These are phyloP conservation scores for Arachis hypogaea DNA, from an alignment of 306 rosid genomes.

Conservation along the genomic window DNA sequence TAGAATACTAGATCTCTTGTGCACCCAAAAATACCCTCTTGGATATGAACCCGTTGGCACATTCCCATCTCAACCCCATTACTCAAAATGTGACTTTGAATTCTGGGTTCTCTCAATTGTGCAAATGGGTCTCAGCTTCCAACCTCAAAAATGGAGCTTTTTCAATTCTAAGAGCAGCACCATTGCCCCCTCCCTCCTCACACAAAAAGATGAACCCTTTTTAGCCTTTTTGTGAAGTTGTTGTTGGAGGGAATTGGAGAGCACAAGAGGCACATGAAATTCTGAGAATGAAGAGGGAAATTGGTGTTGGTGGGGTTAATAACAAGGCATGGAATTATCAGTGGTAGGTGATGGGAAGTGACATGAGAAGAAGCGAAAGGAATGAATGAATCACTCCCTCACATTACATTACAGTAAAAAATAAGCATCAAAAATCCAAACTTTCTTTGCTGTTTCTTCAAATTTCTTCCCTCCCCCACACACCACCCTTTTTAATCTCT, in stretches of 20 bases:
- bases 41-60: conserved; percentile 36
- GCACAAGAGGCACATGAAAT: conserved; percentile 46
- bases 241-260: conserved; percentile 50
- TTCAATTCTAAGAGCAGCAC: conserved; percentile 2
- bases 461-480: conserved; percentile 49
- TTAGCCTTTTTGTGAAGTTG: background rate
- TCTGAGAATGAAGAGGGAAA: conserved; percentile 36
- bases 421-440: conserved; percentile 57
- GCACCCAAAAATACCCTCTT: conserved; percentile 32
- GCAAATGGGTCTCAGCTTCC: conserved; percentile 39
- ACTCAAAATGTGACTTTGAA: conserved; percentile 43
- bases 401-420: conserved; percentile 58
- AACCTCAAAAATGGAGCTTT: conserved; percentile 42
- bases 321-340: conserved; percentile 75
- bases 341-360: conserved; percentile 68
- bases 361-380: conserved; percentile 12
- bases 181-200: conserved; percentile 21
- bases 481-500: background rate
- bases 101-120: conserved; percentile 46
- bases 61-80: conserved; percentile 47
- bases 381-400: conserved; percentile 22
- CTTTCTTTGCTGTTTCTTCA: conserved; percentile 80
- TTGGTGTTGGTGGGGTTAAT: conserved; percentile 55
- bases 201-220: conserved; percentile 19
- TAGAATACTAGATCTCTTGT: conserved; percentile 51